Base-by-base conservation (phyloP, 495 filamentous ascomycete genomes). In the Saxophila tyrrhenica region DNA sequence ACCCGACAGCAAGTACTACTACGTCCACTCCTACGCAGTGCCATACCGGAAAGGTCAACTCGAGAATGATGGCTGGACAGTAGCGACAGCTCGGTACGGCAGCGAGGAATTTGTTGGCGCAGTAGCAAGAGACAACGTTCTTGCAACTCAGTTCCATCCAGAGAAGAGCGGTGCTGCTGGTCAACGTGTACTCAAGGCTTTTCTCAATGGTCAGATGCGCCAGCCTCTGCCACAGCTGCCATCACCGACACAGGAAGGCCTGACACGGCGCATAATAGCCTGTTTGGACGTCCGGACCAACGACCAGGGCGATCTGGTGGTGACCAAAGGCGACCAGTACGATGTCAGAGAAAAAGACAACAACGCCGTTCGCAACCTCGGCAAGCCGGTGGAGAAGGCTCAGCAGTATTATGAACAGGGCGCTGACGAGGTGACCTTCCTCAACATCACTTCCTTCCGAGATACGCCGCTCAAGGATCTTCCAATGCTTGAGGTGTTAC, bases 311-410 rank as follows among this genome's bases (percentile, higher is more conserved):
- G 94, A 97, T 67, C 71, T 98, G 17, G 94, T 98, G 0, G 92
- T 98, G 16, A 98, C 92, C 3, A 98, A 98, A 70, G 92, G 92
- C 9, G 92, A 98, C 66, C 92, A 97, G 64, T 98, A 98, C 70
- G 92, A 98, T 63, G 92, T 98, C n/a, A 84, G 92, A n/a, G 92
- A 96, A 64, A 95, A 94, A 69, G 64, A 74, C 9, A 69, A 72
- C n/a, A 82, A 89, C 20, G 75, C 81, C 50, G 92, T 98, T 29
- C 78, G 92, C 51, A 98, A 97, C 65, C 72, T 98, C 0, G 92
- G 92, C 57, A 97, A 98, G 70, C 92, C 92, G 0, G 89, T 98
- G 17, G 87, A 95, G 46, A 85, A 97, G 79, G 92, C 92, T 19
- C 79, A 78, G 70, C 83, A 81, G 65, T 98, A 98, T 70, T 98